Evolutionary conservation across 225 moss, liverwort and hornwort species (phyloP), one percentile per base, ranked within the genome.

Genomic region (Bryoerythrophyllum caledonicum): DNA sequence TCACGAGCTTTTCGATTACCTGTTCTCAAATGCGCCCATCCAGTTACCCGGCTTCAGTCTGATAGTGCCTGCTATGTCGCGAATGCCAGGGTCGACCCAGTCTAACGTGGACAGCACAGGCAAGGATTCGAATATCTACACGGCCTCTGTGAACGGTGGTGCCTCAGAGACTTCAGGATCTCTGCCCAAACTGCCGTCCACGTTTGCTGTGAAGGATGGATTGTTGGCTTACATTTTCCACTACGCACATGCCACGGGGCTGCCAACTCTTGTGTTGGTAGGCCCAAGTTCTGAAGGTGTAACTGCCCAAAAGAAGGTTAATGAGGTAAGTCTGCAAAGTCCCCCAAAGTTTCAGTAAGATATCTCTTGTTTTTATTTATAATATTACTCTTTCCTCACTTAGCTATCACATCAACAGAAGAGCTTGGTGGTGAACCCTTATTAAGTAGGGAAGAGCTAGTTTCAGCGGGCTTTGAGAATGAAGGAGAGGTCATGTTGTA

Each of bases 171-270:
- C 12, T 24, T 40, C 48, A 17, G 68, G 38, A 54, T 43, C 35
- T 27, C 51, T 68, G 35, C 80, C 80, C 37, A 83, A 75, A 78
- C 72, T 89, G 24, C 82, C 89, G 23, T 53, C 73, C 30, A 62
- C 54, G 21, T 82, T 87, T 34, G 46, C 82, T 43, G 53, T 89
- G 61, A 82, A 78, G 64, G 87, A 89, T 71, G 84, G 76, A 38
- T 53, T 85, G 13, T 43, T 85, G 84, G 87, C 89, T 24, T 86
- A 80, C 67, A 44, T 89, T 69, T 40, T 87, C 46, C 89, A 89
- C 63, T 87, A 84, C 19, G 87, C 79, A 27, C 87, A 89, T 72
- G 82, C 84, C 28, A 87, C 84, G 3, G 76, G 75, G 41, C 49
- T 87, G 84, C 84, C 84, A 60, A 82, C 89, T 28, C 63, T 76